Evolutionary conservation across 169 alveolate genomes (phyloP).

Genomic region (Plasmodium gallinaceum): DNA sequence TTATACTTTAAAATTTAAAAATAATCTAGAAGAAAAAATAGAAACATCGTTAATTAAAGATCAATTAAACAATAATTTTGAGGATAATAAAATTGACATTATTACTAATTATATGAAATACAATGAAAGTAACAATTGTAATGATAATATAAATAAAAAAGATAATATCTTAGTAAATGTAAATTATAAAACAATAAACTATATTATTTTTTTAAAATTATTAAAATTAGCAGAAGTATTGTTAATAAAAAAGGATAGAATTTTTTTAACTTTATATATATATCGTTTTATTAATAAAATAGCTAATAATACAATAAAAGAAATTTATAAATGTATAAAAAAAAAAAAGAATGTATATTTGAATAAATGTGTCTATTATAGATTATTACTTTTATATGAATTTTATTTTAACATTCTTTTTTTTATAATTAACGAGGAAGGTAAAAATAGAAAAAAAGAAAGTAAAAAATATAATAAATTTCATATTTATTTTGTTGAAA

Average conservation of each 20-base stretch:
- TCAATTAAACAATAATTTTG: not conserved
- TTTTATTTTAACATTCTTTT: conserved; percentile 37
- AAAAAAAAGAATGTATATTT: not conserved
- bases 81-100: not conserved
- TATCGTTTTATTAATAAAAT: conserved; percentile 18
- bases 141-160: not conserved
- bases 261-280: conserved; percentile 25
- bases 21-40: not conserved
- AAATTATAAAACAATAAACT: conserved; percentile 11
- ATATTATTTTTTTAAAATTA: conserved; percentile 37
- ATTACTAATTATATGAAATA: not conserved
- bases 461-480: not conserved
- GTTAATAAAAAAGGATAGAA: not conserved
- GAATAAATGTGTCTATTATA: not conserved
- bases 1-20: not conserved
- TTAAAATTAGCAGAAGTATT: conserved; percentile 21
- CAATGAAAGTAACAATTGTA: not conserved
- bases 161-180: not conserved
- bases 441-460: not conserved
- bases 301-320: conserved; percentile 5
- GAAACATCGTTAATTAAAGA: not conserved
- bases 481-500: conserved; percentile 1
- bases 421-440: conserved; percentile 23
- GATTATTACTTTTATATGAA: conserved; percentile 42
- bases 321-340: not conserved